A percentile compares a stretch with the other conserved stretches of the same genome.
Evolutionary conservation across 2,329 filamentous ascomycete genomes (phyloP).

Genomic region (Arthrobotrys pseudoclavata): DNA sequence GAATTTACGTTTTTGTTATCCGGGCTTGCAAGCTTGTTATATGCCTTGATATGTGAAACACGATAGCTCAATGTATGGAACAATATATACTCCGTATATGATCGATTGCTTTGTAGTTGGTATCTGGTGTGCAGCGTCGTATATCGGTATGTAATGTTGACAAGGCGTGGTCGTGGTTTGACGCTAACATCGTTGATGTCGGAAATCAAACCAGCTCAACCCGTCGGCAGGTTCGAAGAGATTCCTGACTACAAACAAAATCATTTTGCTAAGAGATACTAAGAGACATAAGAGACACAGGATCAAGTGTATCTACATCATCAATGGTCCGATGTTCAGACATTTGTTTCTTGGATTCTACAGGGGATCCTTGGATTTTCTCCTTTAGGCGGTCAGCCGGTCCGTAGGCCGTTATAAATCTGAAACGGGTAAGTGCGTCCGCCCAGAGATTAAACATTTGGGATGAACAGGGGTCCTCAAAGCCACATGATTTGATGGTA

Average conservation of each 20-base stretch:
- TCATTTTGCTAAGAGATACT: conserved; percentile 9
- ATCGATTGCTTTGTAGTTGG: not conserved
- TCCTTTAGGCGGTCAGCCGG: conserved; percentile 53
- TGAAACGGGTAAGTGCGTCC: conserved; percentile 52
- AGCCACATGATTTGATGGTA: not conserved
- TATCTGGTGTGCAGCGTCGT: not conserved
- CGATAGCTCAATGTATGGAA: not conserved
- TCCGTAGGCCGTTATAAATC: conserved; percentile 54
- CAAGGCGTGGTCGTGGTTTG: not conserved
- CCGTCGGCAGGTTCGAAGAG: conserved; percentile 22
- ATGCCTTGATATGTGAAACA: not conserved
- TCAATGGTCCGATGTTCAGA: conserved; percentile 28
- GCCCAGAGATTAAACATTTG: conserved; percentile 26
- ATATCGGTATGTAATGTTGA: not conserved
- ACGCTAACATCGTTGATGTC: conserved; percentile 10
- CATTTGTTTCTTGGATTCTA: conserved; percentile 23
- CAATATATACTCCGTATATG: too few relatives aligned
- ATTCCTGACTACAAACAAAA: conserved; percentile 6
- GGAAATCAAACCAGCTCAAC: conserved; percentile 33
- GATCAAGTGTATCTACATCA: conserved; percentile 9
- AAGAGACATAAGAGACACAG: conserved; percentile 13
- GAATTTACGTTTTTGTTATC: not conserved
- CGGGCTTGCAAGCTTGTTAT: not conserved
- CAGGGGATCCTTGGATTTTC: conserved; percentile 6
- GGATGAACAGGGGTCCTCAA: conserved; percentile 3